phyloP scores from a whole-genome alignment of 352 stramenopile genomes.

The Phytophthora capsici region DNA sequence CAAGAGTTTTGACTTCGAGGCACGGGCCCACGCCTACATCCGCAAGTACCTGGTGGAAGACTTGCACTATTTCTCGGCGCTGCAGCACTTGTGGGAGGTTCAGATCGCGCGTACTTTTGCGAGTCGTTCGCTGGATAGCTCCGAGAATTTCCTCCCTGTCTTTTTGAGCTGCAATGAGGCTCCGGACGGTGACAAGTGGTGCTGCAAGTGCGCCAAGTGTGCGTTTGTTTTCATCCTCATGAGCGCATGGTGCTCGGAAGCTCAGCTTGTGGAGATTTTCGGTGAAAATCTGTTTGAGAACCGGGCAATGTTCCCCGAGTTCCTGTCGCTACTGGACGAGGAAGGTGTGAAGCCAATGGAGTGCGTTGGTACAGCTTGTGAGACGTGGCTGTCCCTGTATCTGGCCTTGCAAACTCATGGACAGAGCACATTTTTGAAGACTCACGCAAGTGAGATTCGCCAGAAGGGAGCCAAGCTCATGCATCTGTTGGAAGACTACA shows the following conservation, averaged over 20 bases:
- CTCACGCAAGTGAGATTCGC: slow-evolving; percentile 22
- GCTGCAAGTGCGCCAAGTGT: slow-evolving; percentile 50
- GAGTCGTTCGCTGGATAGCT: slow-evolving; percentile 27
- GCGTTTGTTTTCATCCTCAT: slow-evolving; percentile 51
- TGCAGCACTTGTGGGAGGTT: slow-evolving; percentile 55
- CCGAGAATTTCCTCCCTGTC: slow-evolving; percentile 38
- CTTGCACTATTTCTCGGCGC: slow-evolving; percentile 51
- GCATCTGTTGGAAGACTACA: slow-evolving; percentile 43
- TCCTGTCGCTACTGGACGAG: slow-evolving; percentile 37
- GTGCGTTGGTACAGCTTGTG: slow-evolving; percentile 44
- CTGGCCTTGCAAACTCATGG: slow-evolving; percentile 31
- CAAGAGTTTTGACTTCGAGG: slow-evolving; percentile 56
- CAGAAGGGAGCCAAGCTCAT: slow-evolving; percentile 27
- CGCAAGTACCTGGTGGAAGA: slow-evolving; percentile 41
- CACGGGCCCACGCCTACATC: slow-evolving; percentile 41
- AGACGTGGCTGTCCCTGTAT: slow-evolving; percentile 48
- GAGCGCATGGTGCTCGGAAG: slow-evolving; percentile 40
- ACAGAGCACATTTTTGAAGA: slow-evolving; percentile 30
- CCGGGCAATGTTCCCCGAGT: slow-evolving; percentile 34
- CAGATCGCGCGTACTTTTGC: slow-evolving; percentile 51
- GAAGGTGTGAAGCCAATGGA: slow-evolving; percentile 53
- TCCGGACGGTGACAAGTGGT: slow-evolving; percentile 44
- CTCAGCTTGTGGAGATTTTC: slow-evolving; percentile 35
- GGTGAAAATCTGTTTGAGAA: slow-evolving; percentile 47
- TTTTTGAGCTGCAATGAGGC: slow-evolving; percentile 58